Evolutionary conservation across 1,284 basidiomycete genomes (phyloP).

Genomic region (Nidula niveotomentosa): DNA sequence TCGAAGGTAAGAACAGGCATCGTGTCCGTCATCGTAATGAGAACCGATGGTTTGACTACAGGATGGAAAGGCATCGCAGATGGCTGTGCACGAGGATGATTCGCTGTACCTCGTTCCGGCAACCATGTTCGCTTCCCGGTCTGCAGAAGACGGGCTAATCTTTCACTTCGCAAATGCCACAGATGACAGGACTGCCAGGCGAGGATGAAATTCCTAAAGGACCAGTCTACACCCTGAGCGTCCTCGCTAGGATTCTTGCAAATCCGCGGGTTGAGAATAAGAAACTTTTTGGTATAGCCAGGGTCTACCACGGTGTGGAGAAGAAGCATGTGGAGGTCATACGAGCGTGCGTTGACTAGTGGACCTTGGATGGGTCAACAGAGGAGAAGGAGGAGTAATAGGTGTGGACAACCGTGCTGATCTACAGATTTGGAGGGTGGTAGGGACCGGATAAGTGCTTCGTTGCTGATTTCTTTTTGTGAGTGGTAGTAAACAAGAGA

Average conservation of each 20-base stretch:
- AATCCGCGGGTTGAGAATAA: conserved; percentile 34
- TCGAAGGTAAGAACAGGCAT: conserved; percentile 47
- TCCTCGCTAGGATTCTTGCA: conserved; percentile 33
- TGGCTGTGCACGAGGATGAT: neutral
- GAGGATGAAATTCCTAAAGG: neutral
- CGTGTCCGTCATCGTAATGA: neutral
- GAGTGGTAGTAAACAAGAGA: conserved; percentile 1
- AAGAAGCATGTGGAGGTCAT: conserved; percentile 36
- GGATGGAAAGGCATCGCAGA: neutral
- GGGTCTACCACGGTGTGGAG: conserved; percentile 22
- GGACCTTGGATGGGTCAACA: conserved; percentile 41
- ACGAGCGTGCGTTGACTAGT: conserved; percentile 43
- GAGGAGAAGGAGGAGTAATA: conserved; percentile 48
- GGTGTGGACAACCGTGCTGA: conserved; percentile 24
- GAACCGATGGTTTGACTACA: neutral
- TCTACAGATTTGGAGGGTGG: conserved; percentile 14
- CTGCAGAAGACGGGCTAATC: neutral
- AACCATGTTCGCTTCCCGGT: neutral
- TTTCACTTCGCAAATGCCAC: too few species aligned
- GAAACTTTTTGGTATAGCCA: conserved; percentile 17
- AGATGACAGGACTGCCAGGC: too few species aligned
- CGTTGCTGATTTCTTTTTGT: conserved; percentile 19
- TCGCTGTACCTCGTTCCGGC: neutral
- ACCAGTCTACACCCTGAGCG: neutral
- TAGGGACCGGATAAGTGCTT: conserved; percentile 1